Percentiles rank a stretch among this genome's conserved stretches.
Evolutionary conservation across 306 rosid species (phyloP).

Genomic region (Sesbania bispinosa): DNA sequence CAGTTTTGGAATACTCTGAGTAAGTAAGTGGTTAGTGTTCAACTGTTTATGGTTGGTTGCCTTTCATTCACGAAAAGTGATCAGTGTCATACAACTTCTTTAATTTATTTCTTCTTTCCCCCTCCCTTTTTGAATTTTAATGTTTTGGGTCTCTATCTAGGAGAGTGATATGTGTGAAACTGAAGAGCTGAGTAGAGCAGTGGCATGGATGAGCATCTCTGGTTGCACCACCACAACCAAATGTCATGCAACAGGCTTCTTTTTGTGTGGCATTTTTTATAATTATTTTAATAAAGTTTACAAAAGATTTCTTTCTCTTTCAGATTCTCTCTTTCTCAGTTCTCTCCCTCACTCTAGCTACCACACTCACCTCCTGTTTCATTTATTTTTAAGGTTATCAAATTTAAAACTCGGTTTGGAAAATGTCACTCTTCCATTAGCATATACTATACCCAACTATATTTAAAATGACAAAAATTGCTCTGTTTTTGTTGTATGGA

Average conservation of each 20-base stretch:
- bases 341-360: slow-evolving; percentile 31
- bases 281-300: slow-evolving; percentile 14
- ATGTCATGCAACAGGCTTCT: slow-evolving; percentile 49
- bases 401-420: too few species aligned
- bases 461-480: not conserved
- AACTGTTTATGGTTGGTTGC: slow-evolving; percentile 46
- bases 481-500: too few species aligned
- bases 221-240: slow-evolving; percentile 64
- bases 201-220: slow-evolving; percentile 37
- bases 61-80: slow-evolving; percentile 91
- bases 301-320: slow-evolving; percentile 6
- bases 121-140: not conserved
- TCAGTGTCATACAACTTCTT: slow-evolving; percentile 57
- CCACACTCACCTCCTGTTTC: slow-evolving; percentile 20
- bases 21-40: slow-evolving; percentile 74
- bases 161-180: slow-evolving; percentile 20
- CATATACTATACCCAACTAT: slow-evolving; percentile 4
- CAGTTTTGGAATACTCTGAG: slow-evolving; percentile 73
- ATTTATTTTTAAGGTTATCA: slow-evolving; percentile 26
- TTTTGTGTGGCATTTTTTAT: slow-evolving; percentile 10
- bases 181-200: not conserved
- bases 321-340: not conserved
- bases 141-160: not conserved
- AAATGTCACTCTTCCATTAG: slow-evolving; percentile 24
- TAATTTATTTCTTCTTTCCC: not conserved